Conservation (phyloP, 179 eudicot genomes). For the Amaranthus tricolor region DNA sequence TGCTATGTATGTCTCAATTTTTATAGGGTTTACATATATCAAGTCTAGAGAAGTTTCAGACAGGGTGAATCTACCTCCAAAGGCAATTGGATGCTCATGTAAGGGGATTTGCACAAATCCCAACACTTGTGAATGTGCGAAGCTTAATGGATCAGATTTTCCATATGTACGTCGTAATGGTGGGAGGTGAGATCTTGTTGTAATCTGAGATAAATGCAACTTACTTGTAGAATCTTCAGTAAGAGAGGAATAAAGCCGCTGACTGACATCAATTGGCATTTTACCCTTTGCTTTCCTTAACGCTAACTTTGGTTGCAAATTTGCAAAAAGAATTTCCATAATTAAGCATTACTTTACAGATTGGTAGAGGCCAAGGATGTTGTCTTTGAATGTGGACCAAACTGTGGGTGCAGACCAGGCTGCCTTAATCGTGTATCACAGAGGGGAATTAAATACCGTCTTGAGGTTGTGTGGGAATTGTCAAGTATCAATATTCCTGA, state of each 20-base stretch:
- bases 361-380: constrained; percentile 46
- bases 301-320: neutral
- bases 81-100: constrained; percentile 35
- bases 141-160: constrained; percentile 43
- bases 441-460: constrained; percentile 42
- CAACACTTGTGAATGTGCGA: constrained; percentile 48
- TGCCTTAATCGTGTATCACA: constrained; percentile 58
- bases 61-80: constrained; percentile 34
- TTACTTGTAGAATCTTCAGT: neutral
- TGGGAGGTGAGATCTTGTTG: constrained; percentile 40
- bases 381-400: constrained; percentile 65
- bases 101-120: constrained; percentile 41
- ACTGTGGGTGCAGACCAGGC: constrained; percentile 46
- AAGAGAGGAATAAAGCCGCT: neutral
- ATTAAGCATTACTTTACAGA: constrained; percentile 20
- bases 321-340: neutral
- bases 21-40: constrained; percentile 34
- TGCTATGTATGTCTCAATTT: neutral
- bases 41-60: constrained; percentile 25
- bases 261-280: neutral
- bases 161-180: constrained; percentile 48
- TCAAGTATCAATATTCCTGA: neutral
- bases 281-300: no score
- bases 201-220: neutral
- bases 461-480: constrained; percentile 37